These are phyloP conservation scores for Posidonia oceanica DNA, from an alignment of 116 monocot genomes.

Conservation along the genomic window DNA sequence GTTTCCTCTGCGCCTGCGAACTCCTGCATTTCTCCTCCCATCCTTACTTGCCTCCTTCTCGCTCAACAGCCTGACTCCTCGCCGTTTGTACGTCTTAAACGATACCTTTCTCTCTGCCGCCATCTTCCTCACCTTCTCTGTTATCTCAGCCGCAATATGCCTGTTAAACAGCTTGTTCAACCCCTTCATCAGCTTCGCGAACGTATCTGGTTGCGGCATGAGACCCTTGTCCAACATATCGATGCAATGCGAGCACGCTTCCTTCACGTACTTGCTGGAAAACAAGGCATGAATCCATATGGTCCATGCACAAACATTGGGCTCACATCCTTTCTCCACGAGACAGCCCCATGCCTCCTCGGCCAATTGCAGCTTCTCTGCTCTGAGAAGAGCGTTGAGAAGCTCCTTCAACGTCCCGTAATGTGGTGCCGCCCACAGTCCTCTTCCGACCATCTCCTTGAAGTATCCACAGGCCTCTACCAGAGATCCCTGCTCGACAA, in stretches of 20 bases:
- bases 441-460: constrained; percentile 67
- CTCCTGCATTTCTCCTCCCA: not conserved
- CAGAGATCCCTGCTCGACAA: constrained; percentile 33
- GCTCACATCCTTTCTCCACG: constrained; percentile 56
- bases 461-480: constrained; percentile 71
- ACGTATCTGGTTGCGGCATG: constrained; percentile 89
- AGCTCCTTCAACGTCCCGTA: constrained; percentile 85
- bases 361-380: constrained; percentile 65
- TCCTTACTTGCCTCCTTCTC: constrained; percentile 25
- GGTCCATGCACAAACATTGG: constrained; percentile 84
- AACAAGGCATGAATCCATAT: constrained; percentile 96
- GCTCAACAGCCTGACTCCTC: constrained; percentile 60
- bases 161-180: constrained; percentile 82
- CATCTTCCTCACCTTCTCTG: constrained; percentile 89
- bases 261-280: constrained; percentile 61
- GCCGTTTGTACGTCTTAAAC: constrained; percentile 92
- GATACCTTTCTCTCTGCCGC: constrained; percentile 70
- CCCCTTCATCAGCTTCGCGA: constrained; percentile 92
- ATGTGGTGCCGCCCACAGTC: constrained; percentile 50
- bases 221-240: constrained; percentile 81
- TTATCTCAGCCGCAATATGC: constrained; percentile 72
- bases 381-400: constrained; percentile 61
- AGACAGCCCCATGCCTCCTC: constrained; percentile 70
- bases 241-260: constrained; percentile 70
- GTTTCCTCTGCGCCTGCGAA: not conserved